Evolutionary conservation across 768 basidiomycete species (phyloP), one percentile per base, ranked within the genome.

Genomic region (Tylopilus subfusipes): DNA sequence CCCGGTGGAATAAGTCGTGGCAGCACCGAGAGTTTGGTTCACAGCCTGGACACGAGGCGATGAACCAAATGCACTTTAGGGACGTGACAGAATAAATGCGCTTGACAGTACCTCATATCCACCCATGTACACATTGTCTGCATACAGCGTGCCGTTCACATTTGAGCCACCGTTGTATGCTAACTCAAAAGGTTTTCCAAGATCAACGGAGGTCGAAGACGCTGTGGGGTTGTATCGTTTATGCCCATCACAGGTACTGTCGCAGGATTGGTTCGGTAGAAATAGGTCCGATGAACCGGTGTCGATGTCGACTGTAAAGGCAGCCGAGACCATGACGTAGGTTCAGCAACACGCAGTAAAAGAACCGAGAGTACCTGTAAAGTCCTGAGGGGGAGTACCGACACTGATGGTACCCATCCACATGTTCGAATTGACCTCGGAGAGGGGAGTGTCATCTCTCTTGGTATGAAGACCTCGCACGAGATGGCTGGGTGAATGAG

Each of bases 241-340:
- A 40, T 75, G 75, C 11, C 63, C 65, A 7, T 56, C 27, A 54
- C 77, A 78, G 38, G 57, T 65, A 29, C 43, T 45, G 34, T 31
- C 48, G 50, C 76, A 76, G 31, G 34, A 25, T 27, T 61, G 18
- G 3, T 56, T 55, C 10, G 77, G 74, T 29, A 79, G 59, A 61
- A 83, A 72, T 10, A 80, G 65, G 65, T 83, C 82, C 43, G 75
- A 69, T 40, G 78, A 80, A 25, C 81, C 78, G 18, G 79, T 81
- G 59, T 81, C 81, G 53, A 81, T 78, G 60, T 79, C 78, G 40
- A 82, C 78, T 77, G 53, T n/a, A 53, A 44, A 39, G 39, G 38
- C 6, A n/a, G 21, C 16, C 27, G 27, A 39, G 30, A 22, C 6
- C 16, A 44, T 29, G 30, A 22, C 2, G 18, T 38, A 31, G 9